These are phyloP conservation scores for Didymella sp. DNA, from an alignment of 2,329 filamentous ascomycete species.

Conservation along the genomic window DNA sequence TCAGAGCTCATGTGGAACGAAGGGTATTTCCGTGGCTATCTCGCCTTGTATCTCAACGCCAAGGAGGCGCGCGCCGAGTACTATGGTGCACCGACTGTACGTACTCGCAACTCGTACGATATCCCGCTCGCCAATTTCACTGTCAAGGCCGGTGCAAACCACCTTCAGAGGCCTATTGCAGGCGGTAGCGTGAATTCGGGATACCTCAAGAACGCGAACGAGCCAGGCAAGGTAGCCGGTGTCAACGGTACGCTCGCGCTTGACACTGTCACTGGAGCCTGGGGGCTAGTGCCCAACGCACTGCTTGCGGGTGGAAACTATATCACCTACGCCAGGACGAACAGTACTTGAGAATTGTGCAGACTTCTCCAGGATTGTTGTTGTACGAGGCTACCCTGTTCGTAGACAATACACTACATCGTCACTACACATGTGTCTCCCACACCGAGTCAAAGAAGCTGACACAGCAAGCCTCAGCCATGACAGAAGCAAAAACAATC, in stretches of 20 bases:
- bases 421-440: not conserved
- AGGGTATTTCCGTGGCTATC: constrained; percentile 20
- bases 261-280: constrained; percentile 9
- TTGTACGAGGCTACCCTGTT: not conserved
- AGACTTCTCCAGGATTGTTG: not conserved
- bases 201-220: constrained; percentile 11
- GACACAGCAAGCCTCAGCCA: not conserved
- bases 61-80: constrained; percentile 60
- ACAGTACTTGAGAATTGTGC: not conserved
- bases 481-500: not conserved
- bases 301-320: constrained; percentile 19
- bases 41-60: constrained; percentile 9
- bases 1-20: constrained; percentile 67
- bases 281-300: constrained; percentile 8
- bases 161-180: constrained; percentile 55
- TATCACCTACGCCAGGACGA: constrained; percentile 13
- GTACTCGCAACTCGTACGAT: constrained; percentile 65
- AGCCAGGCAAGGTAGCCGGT: constrained; percentile 2
- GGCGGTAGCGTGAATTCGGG: constrained; percentile 26
- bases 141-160: constrained; percentile 66
- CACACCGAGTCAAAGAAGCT: not conserved
- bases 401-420: constrained; percentile 11
- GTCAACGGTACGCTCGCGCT: constrained; percentile 13
- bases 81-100: constrained; percentile 66
- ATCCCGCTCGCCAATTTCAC: constrained; percentile 72